Percentiles rank a stretch among this genome's conserved stretches.
These are phyloP conservation scores for Nepenthes mirabilis DNA, from an alignment of 148 eudicot species.

Conservation along the genomic window DNA sequence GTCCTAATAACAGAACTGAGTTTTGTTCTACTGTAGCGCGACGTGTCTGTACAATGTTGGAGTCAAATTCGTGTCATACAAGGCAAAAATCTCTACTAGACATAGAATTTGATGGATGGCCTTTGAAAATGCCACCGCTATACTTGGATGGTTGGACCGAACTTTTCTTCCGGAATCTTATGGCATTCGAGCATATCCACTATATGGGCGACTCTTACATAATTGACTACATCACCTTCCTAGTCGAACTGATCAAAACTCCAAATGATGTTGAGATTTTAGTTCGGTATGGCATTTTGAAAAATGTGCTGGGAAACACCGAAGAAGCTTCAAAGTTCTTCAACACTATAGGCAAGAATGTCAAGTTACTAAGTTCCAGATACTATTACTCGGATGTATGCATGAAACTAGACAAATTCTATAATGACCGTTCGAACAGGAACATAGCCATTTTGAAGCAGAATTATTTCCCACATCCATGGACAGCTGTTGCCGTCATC, in stretches of 20 bases:
- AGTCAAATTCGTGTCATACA: neutral
- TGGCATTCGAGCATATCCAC: slow-evolving; percentile 2
- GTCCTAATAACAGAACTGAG: rapidly evolving
- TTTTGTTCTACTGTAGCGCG: neutral
- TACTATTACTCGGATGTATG: neutral
- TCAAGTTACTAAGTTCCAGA: neutral
- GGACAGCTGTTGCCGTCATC: neutral
- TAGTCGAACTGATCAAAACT: slow-evolving; percentile 5
- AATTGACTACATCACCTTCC: slow-evolving; percentile 1
- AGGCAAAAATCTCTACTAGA: neutral
- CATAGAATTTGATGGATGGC: neutral
- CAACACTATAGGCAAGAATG: neutral
- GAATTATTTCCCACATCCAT: slow-evolving; percentile 2
- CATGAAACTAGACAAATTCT: neutral
- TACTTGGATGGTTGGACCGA: neutral
- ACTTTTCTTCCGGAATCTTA: neutral
- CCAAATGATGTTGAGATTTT: slow-evolving; percentile 1
- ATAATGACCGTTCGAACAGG: neutral
- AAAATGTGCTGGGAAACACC: neutral
- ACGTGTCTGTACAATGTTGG: slow-evolving; percentile 1
- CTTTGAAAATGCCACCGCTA: slow-evolving; percentile 2
- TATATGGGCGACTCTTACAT: neutral
- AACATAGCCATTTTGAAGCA: slow-evolving; percentile 2
- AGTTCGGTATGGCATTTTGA: neutral
- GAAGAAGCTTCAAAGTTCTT: neutral